A percentile compares a stretch with the other conserved stretches of the same genome.
phyloP scores from a whole-genome alignment of 805 yeast genomes.

The Schizosaccharomyces japonicus region DNA sequence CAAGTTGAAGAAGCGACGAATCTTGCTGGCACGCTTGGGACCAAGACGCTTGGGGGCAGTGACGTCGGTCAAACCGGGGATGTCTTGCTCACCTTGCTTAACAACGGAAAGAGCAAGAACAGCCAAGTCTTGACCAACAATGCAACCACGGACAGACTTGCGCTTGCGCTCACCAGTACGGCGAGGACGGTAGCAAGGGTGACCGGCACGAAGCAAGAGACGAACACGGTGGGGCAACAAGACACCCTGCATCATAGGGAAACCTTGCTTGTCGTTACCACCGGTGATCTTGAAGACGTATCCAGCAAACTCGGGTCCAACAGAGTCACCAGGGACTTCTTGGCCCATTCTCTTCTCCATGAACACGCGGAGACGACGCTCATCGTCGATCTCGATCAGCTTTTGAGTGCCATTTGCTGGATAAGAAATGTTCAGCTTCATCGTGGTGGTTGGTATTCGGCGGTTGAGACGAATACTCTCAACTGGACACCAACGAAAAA shows the following conservation, averaged over 20 bases:
- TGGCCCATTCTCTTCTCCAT: constrained; percentile 99
- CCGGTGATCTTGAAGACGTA: constrained; percentile 96
- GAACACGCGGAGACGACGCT: constrained; percentile 92
- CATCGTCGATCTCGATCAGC: constrained; percentile 93
- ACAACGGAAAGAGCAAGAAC: constrained; percentile 79
- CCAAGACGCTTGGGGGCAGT: constrained; percentile 97
- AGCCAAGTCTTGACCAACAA: constrained; percentile 90
- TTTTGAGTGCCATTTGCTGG: constrained; percentile 99
- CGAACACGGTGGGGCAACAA: constrained; percentile 98
- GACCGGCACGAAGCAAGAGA: constrained; percentile 77
- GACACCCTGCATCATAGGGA: constrained; percentile 99
- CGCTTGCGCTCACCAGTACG: constrained; percentile 99
- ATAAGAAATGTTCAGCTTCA: constrained; percentile 90
- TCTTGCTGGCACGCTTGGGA: constrained; percentile 99
- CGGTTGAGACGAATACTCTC: too few relatives aligned
- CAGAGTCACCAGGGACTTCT: constrained; percentile 95
- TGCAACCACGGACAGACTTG: constrained; percentile 99
- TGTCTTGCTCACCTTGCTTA: constrained; percentile 92
- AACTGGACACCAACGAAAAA: too few relatives aligned
- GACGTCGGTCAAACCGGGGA: constrained; percentile 84
- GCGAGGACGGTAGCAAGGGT: constrained; percentile 99
- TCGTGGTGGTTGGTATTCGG: constrained; percentile 4
- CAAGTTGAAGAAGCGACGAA: constrained; percentile 97
- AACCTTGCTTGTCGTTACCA: constrained; percentile 99
- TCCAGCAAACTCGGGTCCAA: constrained; percentile 98